Evolutionary conservation across 1,284 basidiomycete genomes (phyloP), one percentile per base, ranked within the genome.

Genomic region (Limonomyces culmigenus): DNA sequence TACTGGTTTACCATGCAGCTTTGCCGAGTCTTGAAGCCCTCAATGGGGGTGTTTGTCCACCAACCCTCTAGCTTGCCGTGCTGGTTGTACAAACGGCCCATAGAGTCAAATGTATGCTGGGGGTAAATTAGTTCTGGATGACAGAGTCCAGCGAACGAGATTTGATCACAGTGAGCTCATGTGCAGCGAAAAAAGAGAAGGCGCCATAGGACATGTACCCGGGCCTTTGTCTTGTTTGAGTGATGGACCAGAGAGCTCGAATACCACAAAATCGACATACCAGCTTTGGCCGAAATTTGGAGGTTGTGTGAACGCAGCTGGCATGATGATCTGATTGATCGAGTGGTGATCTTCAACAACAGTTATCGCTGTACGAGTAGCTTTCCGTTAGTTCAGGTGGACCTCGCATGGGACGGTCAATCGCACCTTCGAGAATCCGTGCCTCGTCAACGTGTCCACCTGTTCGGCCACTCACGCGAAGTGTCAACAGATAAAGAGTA

Each of bases 261-360:
- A 34, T 25, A 36, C 6, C n/a, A 35, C 21, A 39, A 38, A n/a
- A 47, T n/a, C n/a, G n/a, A n/a, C 60, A 16, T 53, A 84, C 87
- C 88, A 95, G 40, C 74, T 62, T 38, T 72, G 62, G 11, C 72
- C 72, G 65, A 95, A 97, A 71, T 93, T 97, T 0, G 91, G 91
- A 2, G 85, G 77, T 47, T 83, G 87, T 30, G 97, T 59, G 49
- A 97, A 92, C 29, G 93, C 93, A 12, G 93, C 93, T 3, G 93
- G 92, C 65, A 98, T 96, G 13, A 92, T 87, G 40, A 96, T 93
- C 77, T 93, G 78, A 42, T 88, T 88, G 1, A n/a, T n/a, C n/a
- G n/a, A n/a, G n/a, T n/a, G n/a, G n/a, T n/a, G n/a, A n/a, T n/a
- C n/a, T n/a, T n/a, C n/a, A n/a, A n/a, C n/a, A n/a, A n/a, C n/a